Evolutionary conservation across 495 filamentous ascomycete genomes (phyloP).

Genomic region (Pseudoneurospora amorphoporcata): DNA sequence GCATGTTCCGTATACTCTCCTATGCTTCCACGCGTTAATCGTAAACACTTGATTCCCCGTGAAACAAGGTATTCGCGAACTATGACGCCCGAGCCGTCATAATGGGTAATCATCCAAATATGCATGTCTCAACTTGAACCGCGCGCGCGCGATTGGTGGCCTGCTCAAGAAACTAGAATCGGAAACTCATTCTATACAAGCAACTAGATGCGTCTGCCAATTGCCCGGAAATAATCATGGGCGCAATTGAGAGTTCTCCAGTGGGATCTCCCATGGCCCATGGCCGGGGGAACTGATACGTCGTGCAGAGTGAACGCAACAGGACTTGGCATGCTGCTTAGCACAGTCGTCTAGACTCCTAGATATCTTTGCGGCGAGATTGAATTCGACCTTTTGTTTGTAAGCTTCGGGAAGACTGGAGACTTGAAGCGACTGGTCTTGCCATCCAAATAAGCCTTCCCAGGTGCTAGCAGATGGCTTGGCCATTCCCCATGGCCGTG

Average conservation of each 20-base stretch:
- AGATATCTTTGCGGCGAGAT: neutral
- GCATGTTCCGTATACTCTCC: no score
- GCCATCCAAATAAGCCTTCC: accelerated
- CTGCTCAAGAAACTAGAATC: no score
- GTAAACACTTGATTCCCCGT: no score
- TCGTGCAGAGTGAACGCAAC: neutral
- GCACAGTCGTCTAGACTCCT: neutral
- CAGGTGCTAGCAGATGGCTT: neutral
- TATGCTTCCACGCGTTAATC: no score
- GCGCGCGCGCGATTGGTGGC: no score
- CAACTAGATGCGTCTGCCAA: neutral
- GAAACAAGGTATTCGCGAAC: no score
- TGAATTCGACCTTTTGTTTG: accelerated
- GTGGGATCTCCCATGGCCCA: neutral
- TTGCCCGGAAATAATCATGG: neutral
- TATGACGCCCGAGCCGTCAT: no score
- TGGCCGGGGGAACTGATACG: neutral
- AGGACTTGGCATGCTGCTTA: neutral
- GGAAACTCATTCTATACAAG: no score
- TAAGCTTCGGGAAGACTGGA: accelerated
- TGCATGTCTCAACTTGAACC: no score
- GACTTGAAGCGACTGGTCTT: neutral
- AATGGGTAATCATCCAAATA: no score
- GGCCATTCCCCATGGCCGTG: neutral
- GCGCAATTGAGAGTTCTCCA: neutral